A percentile compares a stretch with the other conserved stretches of the same genome.
phyloP scores from a whole-genome alignment of 208 protist genomes.

The Trypanosoma melophagium region DNA sequence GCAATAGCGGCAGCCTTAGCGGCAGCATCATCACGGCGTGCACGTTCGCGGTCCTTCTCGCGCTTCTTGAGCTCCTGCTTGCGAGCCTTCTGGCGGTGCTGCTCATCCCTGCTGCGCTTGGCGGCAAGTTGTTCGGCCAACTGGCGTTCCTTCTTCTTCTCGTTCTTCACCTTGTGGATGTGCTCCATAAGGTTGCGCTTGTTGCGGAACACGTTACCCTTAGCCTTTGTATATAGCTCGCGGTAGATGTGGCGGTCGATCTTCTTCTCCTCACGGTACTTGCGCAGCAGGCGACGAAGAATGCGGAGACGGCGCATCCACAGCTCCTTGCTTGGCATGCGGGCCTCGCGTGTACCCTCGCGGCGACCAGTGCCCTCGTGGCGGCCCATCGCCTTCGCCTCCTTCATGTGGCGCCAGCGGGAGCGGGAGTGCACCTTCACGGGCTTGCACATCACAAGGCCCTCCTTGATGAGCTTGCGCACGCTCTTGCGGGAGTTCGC shows the following conservation, averaged over 20 bases:
- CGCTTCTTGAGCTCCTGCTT: conserved; percentile 76
- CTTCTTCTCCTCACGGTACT: conserved; percentile 98
- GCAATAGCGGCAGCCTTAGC: conserved; percentile 32
- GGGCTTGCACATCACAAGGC: conserved; percentile 97
- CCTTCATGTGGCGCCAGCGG: conserved; percentile 87
- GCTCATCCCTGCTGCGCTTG: conserved; percentile 67
- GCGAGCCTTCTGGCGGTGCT: conserved; percentile 69
- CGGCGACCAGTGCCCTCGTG: conserved; percentile 95
- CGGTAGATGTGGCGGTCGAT: conserved; percentile 98
- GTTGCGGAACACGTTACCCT: conserved; percentile 99
- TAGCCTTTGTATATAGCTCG: conserved; percentile 96
- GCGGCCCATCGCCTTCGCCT: conserved; percentile 93
- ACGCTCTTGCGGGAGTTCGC: conserved; percentile 97
- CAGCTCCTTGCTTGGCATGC: conserved; percentile 96
- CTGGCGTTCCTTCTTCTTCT: conserved; percentile 94
- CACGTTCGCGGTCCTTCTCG: conserved; percentile 74
- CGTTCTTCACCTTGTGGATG: conserved; percentile 98
- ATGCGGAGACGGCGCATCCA: conserved; percentile 99
- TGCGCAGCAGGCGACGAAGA: conserved; percentile 95
- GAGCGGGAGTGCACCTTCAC: conserved; percentile 94
- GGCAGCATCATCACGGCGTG: conserved; percentile 58
- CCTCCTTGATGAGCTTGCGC: conserved; percentile 97
- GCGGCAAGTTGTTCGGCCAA: conserved; percentile 89
- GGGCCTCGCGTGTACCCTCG: conserved; percentile 96
- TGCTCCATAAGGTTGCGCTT: conserved; percentile 99